Evolutionary conservation across 148 eudicot genomes (phyloP).

Genomic region (Cornus florida): DNA sequence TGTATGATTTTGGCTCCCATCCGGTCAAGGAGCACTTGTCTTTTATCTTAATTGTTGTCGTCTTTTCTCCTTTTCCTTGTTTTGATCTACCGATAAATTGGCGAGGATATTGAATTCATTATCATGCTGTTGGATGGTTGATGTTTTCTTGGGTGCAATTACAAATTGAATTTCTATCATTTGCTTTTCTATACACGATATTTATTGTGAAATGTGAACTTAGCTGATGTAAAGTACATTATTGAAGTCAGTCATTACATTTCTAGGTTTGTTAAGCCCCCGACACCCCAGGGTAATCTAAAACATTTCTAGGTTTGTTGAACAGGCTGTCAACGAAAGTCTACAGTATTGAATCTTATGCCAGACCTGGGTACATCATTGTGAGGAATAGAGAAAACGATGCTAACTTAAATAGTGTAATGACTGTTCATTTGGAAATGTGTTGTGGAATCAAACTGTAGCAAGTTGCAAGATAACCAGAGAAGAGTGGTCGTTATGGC

Average conservation of each 20-base stretch:
- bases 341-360: not conserved
- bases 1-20: not conserved
- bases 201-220: not conserved
- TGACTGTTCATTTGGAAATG: not conserved
- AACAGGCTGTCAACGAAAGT: not conserved
- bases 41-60: no score
- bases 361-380: no score
- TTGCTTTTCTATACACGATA: no score
- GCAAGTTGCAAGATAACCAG: no score
- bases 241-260: not conserved
- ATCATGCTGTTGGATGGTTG: not conserved
- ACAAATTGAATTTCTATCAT: not conserved
- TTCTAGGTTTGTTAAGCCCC: not conserved
- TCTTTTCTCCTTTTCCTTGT: no score
- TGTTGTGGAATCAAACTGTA: not conserved
- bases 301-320: not conserved
- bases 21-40: no score
- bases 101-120: no score
- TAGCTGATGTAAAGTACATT: not conserved
- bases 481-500: no score
- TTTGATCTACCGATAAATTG: no score
- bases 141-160: not conserved
- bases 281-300: no score
- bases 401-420: no score
- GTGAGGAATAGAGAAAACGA: no score